These are phyloP conservation scores for Rhamnella rubrinervis DNA, from an alignment of 331 rosid genomes.

Conservation along the genomic window DNA sequence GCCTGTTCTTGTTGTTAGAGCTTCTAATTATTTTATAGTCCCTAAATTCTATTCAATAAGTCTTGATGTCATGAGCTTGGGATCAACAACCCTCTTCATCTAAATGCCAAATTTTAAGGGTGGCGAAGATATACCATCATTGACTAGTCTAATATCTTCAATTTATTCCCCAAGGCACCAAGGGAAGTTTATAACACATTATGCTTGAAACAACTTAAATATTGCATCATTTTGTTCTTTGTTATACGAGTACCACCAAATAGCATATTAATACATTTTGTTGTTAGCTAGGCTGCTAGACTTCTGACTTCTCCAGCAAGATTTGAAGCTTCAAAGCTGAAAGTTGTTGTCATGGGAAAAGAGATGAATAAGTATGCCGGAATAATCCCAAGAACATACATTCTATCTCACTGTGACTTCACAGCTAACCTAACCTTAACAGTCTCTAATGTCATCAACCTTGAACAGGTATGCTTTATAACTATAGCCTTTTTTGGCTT, in stretches of 20 bases:
- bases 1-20: too few relatives aligned
- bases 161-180: too few relatives aligned
- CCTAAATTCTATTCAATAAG: too few relatives aligned
- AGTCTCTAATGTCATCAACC: conserved; percentile 87
- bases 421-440: conserved; percentile 91
- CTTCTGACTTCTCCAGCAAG: conserved; percentile 80
- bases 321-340: conserved; percentile 81
- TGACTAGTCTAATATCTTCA: too few relatives aligned
- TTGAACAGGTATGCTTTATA: conserved; percentile 65
- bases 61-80: too few relatives aligned
- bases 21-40: too few relatives aligned
- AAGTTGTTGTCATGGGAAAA: conserved; percentile 65
- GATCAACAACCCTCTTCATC: too few relatives aligned
- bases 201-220: background rate
- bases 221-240: background rate
- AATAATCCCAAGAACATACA: conserved; percentile 87
- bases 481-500: background rate
- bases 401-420: conserved; percentile 91
- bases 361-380: conserved; percentile 50
- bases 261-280: conserved; percentile 1
- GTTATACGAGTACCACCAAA: background rate
- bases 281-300: conserved; percentile 61
- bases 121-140: too few relatives aligned
- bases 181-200: too few relatives aligned
- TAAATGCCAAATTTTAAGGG: too few relatives aligned